Base-by-base conservation (phyloP, 1,139 yeast genomes). In the Tardiomyces blankii region DNA sequence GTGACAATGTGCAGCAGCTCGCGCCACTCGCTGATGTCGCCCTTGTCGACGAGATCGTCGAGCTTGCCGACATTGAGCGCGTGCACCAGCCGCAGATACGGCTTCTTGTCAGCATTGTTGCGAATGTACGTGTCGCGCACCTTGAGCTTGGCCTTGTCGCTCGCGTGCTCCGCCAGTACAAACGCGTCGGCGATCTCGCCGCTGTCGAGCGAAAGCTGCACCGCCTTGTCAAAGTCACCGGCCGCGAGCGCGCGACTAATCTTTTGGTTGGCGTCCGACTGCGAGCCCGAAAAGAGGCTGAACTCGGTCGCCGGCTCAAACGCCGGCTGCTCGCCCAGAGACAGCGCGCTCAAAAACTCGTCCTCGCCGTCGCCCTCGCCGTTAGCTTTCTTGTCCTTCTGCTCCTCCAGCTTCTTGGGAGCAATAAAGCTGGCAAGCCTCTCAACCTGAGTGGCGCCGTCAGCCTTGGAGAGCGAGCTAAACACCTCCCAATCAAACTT, bases 1-100 rank as follows among this genome's bases (percentile, higher is more conserved):
- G 78, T 66, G 47, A 89, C 74, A 25, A 88, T 74, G 38, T 75
- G 70, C n/a, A 91, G 85, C 54, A 85, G 78, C 46, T 81, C 82
- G 57, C 78, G 82, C 98, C 98, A 93, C 54, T 85, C 80, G 6
- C 72, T 58, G 41, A 88, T 80, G 58, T 84, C 82, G 23, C 87
- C 85, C 59, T 89, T 81, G 33, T 75, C 73, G 35, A 87, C 93
- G 52, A 91, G 65, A 62, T 91, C 97, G 32, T 75, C 67, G 19
- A 85, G 73, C 53, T 81, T 72, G 44, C 72, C 72, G 28, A 46
- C 47, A 28, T 75, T 70, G 16, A 80, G 75, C 48, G 82, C 77
- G 63, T 80, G 80, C 48, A 91, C 68, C 18, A 88, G 70, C 59
- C 98, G 82, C 5, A 95, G 75, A 50, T 85, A 72, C 16, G 81